Evolutionary conservation across 441 rosid genomes (phyloP).

Genomic region (Erodium moschatum): DNA sequence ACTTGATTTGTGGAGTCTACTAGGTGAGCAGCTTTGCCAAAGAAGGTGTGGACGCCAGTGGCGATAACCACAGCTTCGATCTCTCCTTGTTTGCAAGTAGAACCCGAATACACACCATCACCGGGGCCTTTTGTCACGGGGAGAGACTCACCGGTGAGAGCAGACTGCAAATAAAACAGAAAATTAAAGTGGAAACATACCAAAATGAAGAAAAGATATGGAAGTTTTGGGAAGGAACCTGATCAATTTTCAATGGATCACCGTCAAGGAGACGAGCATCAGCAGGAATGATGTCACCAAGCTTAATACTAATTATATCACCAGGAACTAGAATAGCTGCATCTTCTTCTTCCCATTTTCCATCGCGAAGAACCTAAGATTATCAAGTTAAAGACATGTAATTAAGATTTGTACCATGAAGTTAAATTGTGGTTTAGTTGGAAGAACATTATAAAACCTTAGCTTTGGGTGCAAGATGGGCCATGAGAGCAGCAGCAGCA

Average conservation of each 20-base stretch:
- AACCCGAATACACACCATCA: constrained; percentile 53
- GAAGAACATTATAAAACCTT: constrained; percentile 36
- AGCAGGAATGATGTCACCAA: constrained; percentile 38
- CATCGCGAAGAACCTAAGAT: constrained; percentile 63
- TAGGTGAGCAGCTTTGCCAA: constrained; percentile 67
- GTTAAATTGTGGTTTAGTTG: not conserved
- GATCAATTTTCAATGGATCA: constrained; percentile 51
- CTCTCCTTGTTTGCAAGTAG: constrained; percentile 66
- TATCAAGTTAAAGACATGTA: not conserved
- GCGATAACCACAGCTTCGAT: constrained; percentile 59
- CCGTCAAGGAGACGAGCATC: constrained; percentile 69
- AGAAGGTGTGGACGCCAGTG: constrained; percentile 63
- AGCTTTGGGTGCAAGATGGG: constrained; percentile 89
- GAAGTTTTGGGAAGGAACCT: constrained; percentile 32
- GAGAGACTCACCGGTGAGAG: constrained; percentile 25
- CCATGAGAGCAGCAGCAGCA: constrained; percentile 98
- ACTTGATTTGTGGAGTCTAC: constrained; percentile 61
- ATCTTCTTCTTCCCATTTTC: constrained; percentile 15
- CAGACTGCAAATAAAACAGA: constrained; percentile 42
- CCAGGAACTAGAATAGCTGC: constrained; percentile 28
- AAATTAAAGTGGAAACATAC: not conserved
- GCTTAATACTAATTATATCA: constrained; percentile 39
- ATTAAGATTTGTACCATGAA: not conserved
- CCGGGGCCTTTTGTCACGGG: constrained; percentile 50
- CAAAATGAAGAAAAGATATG: too few relatives aligned